Evolutionary conservation across 148 eudicot species (phyloP), one percentile per base, ranked within the genome.

Genomic region (Selenicereus undatus): DNA sequence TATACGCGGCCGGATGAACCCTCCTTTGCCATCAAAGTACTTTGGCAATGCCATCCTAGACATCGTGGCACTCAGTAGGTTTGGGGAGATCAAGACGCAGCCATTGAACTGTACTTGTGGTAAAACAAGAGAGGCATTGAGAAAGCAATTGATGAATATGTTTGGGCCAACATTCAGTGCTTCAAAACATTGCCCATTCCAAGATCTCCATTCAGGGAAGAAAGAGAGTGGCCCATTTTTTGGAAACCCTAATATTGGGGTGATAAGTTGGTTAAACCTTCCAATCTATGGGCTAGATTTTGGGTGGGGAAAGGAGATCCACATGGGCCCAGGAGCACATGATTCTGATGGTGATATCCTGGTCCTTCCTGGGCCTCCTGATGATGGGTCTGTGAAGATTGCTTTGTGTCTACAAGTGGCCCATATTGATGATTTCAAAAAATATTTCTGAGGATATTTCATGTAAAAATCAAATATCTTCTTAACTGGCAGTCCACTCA

Each of bases 261-360:
- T 85, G 3, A 81, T 85, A 48, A 84, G 88, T 65, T 88, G 90
- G 88, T 58, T 86, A 64, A 85, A 74, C 11, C 78, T 88, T 16
- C 88, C 88, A 0, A 81, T 88, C 26, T 86, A 88, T 80, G 90
- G 90, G 64, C 72, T 88, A 36, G 88, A 83, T 60, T 85, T 85
- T 75, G 90, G 86, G 11, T 88, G 88, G 90, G 90, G 90, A 14
- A 81, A 83, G 36, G 88, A 85, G 78, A 30, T 87, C 14, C 83
- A 85, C 50, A 88, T 88, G 90, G 90, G 90, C 12, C 90, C 86
- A 3, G 88, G 86, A 11, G 78, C 70, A 9, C 88, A 83, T 83
- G 84, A 83, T 48, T 84, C 75, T 36, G 90, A 85, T 32, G 90
- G 90, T 39, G 86, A 80, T 71, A 84, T 81, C 21, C 66, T 86